Conservation (phyloP, 2,329 filamentous ascomycete species). For the Sphaceloma murrayae region DNA sequence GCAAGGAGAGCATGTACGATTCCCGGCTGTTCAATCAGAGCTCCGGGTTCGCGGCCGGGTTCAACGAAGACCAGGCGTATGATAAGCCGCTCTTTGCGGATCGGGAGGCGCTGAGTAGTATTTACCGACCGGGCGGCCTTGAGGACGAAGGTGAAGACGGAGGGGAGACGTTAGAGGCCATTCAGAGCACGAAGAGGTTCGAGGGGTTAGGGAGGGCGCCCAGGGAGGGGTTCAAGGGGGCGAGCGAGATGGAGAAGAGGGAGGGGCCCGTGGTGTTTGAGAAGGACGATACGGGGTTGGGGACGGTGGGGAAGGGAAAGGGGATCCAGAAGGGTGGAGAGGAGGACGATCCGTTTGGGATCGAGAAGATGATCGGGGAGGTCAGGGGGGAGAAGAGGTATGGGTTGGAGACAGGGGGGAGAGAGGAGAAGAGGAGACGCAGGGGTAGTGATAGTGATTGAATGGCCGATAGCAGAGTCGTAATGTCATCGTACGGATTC, state of each 20-base stretch:
- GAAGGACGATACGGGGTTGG: conserved; percentile 49
- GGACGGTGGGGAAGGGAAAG: conserved; percentile 24
- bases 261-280: conserved; percentile 95
- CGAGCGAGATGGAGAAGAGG: conserved; percentile 8
- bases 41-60: conserved; percentile 74
- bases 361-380: conserved; percentile 74
- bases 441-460: conserved; percentile 54
- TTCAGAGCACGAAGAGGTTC: conserved; percentile 77
- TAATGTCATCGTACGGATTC: no score
- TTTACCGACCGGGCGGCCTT: conserved; percentile 75
- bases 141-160: conserved; percentile 67
- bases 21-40: conserved; percentile 90
- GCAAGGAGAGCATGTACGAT: conserved; percentile 92
- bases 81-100: conserved; percentile 96
- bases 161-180: conserved; percentile 74
- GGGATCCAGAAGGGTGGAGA: conserved; percentile 24
- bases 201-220: conserved; percentile 74
- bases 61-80: conserved; percentile 96
- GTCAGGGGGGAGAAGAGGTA: conserved; percentile 55
- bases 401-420: conserved; percentile 59
- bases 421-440: conserved; percentile 55
- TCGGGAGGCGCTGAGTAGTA: conserved; percentile 87
- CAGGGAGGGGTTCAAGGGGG: conserved; percentile 76
- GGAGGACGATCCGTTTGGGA: conserved; percentile 75
- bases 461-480: no score